These are phyloP conservation scores for Debaryomyces fabryi DNA, from an alignment of 1,139 yeast genomes.

Conservation along the genomic window DNA sequence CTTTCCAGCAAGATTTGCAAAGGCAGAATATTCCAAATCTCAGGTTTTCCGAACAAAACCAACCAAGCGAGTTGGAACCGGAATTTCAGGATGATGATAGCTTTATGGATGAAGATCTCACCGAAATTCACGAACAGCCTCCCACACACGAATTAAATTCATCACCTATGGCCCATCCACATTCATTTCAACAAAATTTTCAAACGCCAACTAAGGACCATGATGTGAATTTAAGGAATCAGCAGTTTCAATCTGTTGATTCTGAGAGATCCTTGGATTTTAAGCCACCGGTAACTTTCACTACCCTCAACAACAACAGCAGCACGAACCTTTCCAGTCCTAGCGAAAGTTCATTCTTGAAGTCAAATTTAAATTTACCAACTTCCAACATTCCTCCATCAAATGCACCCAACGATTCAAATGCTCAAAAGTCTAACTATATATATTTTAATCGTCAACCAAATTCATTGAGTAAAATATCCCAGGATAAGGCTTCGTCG, in stretches of 20 bases:
- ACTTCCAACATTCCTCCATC: not conserved
- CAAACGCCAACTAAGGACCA: not conserved
- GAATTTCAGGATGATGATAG: constrained; percentile 29
- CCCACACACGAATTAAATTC: constrained; percentile 11
- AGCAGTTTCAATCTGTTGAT: constrained; percentile 43
- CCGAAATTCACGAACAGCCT: constrained; percentile 24
- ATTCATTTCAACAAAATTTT: constrained; percentile 1
- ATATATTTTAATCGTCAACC: constrained; percentile 88
- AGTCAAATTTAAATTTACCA: constrained; percentile 18
- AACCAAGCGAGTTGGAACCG: not conserved
- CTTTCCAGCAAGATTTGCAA: constrained; percentile 5
- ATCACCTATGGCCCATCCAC: constrained; percentile 4
- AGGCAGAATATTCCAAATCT: constrained; percentile 6
- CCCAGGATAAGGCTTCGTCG: constrained; percentile 77
- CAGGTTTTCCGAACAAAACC: not conserved
- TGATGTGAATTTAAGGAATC: not conserved
- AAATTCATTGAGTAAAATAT: constrained; percentile 61
- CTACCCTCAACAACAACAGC: constrained; percentile 46
- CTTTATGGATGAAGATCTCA: constrained; percentile 47
- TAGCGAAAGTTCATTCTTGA: constrained; percentile 26
- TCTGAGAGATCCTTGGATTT: constrained; percentile 37
- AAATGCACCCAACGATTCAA: constrained; percentile 1
- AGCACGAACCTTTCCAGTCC: constrained; percentile 43
- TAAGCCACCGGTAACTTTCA: constrained; percentile 46
- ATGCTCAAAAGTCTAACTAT: constrained; percentile 37